These are phyloP conservation scores for Cryptosporidium andersoni DNA, from an alignment of 169 alveolate genomes.

Conservation along the genomic window DNA sequence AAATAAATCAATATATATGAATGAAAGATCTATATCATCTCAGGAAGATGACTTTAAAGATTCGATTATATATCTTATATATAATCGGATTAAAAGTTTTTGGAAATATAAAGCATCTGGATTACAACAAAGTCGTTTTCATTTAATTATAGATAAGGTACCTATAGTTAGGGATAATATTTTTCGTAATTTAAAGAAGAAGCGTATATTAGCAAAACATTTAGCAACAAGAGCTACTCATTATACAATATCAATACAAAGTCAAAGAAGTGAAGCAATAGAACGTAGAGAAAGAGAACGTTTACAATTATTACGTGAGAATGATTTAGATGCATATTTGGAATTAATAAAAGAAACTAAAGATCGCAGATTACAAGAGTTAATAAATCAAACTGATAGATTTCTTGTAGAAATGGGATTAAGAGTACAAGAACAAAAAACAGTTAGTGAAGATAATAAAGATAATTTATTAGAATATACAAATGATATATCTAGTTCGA, in stretches of 20 bases:
- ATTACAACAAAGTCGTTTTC: constrained; percentile 46
- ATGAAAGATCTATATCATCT: not conserved
- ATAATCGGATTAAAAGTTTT: constrained; percentile 1
- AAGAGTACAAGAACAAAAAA: constrained; percentile 86
- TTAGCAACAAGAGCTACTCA: constrained; percentile 47
- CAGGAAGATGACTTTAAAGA: not conserved
- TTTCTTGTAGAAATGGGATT: constrained; percentile 88
- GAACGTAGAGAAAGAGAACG: constrained; percentile 69
- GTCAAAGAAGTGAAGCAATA: constrained; percentile 22
- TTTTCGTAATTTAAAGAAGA: constrained; percentile 11
- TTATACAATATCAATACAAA: constrained; percentile 46
- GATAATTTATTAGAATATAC: constrained; percentile 42
- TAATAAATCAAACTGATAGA: constrained; percentile 88
- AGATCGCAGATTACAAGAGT: constrained; percentile 85
- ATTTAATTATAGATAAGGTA: constrained; percentile 23
- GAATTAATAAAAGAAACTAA: constrained; percentile 84
- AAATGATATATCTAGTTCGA: constrained; percentile 9
- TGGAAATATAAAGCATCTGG: constrained; percentile 41
- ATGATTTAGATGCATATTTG: constrained; percentile 84
- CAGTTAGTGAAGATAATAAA: not conserved
- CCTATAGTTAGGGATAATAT: constrained; percentile 38
- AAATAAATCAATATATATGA: not conserved
- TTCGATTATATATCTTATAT: not conserved
- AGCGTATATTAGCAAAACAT: constrained; percentile 1
- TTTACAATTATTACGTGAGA: constrained; percentile 78